Evolutionary conservation across 2,329 filamentous ascomycete species (phyloP).

Genomic region (Beauveria caledonica): DNA sequence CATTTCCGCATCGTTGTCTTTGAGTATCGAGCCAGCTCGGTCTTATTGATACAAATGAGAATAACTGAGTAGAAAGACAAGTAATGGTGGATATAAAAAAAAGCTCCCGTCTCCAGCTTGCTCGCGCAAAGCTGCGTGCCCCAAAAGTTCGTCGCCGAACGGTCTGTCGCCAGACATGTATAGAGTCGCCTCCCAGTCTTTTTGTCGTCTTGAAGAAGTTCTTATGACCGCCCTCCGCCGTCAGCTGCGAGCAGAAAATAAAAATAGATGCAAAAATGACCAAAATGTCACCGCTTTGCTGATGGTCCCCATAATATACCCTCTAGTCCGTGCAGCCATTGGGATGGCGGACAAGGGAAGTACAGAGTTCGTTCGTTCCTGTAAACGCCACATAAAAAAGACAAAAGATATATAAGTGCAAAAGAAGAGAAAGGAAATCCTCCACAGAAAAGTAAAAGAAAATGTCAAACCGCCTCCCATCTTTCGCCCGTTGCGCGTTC

Average conservation of each 20-base stretch:
- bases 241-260: neutral
- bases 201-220: neutral
- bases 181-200: constrained; percentile 19
- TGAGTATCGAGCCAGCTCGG: constrained; percentile 6
- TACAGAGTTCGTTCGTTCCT: neutral
- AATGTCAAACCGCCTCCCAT: too few relatives aligned
- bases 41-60: constrained; percentile 1
- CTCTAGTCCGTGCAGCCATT: neutral
- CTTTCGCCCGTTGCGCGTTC: neutral
- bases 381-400: constrained; percentile 8
- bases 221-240: neutral
- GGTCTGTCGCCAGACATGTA: constrained; percentile 26
- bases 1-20: neutral
- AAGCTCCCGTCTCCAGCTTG: neutral
- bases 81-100: constrained; percentile 13
- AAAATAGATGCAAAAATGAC: neutral
- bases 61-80: constrained; percentile 1
- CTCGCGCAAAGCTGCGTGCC: neutral
- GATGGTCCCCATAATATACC: neutral
- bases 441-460: neutral
- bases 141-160: constrained; percentile 18
- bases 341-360: neutral
- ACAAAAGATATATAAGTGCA: neutral
- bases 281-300: neutral
- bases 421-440: neutral